phyloP scores from a whole-genome alignment of 2,329 filamentous ascomycete species.

The Penicillium hesseltinei region DNA sequence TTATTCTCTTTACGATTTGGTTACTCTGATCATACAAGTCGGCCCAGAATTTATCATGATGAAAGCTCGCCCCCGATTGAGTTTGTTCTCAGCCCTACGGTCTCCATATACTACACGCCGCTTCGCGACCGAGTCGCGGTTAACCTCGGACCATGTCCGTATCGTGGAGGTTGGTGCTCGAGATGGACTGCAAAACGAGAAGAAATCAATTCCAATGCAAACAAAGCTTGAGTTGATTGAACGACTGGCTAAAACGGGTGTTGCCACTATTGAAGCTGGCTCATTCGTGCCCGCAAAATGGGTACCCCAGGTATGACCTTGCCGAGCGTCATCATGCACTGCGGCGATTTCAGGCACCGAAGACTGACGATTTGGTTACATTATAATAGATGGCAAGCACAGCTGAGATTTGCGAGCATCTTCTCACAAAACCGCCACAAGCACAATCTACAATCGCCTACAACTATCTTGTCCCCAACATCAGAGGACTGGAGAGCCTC shows the following conservation, averaged over 20 bases:
- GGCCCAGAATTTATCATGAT: constrained; percentile 14
- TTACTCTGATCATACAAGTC: not conserved
- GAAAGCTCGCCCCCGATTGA: constrained; percentile 25
- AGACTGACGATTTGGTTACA: not conserved
- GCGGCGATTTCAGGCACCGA: not conserved
- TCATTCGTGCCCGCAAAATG: constrained; percentile 56
- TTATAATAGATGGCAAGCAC: constrained; percentile 61
- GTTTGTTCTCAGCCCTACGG: constrained; percentile 32
- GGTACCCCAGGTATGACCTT: constrained; percentile 50
- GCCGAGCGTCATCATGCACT: constrained; percentile 2
- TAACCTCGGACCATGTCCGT: constrained; percentile 50
- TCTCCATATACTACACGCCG: constrained; percentile 25
- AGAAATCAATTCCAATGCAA: constrained; percentile 47
- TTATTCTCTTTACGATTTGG: not conserved
- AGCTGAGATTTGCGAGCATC: constrained; percentile 57
- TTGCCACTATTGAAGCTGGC: constrained; percentile 53
- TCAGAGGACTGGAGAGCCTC: constrained; percentile 60
- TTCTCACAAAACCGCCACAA: constrained; percentile 51
- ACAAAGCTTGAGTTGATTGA: constrained; percentile 52
- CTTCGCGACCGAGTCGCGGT: constrained; percentile 42
- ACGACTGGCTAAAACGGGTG: constrained; percentile 48
- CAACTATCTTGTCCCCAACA: constrained; percentile 65
- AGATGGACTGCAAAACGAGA: constrained; percentile 56
- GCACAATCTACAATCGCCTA: constrained; percentile 57
- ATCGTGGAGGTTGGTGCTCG: constrained; percentile 55